Percentiles rank a stretch among this genome's conserved stretches.
Conservation (phyloP, 108 stramenopile species). For the Pelagomonas calceolata region DNA sequence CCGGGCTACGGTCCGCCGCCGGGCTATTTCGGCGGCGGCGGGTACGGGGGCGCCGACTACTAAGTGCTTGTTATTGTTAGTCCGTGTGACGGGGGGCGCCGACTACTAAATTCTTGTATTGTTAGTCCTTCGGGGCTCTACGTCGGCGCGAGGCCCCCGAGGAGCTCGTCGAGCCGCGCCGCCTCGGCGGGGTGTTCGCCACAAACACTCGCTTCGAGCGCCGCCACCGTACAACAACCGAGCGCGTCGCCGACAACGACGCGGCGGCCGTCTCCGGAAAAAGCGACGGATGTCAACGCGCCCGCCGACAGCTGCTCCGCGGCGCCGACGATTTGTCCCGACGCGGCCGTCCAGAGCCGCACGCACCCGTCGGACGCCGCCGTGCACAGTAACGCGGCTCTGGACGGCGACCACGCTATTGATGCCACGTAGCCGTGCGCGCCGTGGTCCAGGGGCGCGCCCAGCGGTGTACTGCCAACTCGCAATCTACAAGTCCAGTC, state of each 20-base stretch:
- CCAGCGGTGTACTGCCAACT: too few species aligned
- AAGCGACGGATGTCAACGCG: neutral
- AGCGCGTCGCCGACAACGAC: neutral
- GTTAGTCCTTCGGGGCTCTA: too few species aligned
- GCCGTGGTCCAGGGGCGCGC: too few species aligned
- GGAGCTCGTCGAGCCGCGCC: neutral
- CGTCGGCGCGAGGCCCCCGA: too few species aligned
- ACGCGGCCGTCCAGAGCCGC: neutral
- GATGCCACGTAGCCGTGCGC: neutral
- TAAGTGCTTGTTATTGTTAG: too few species aligned
- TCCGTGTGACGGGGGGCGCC: too few species aligned
- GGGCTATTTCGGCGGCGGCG: too few species aligned
- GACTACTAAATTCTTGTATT: too few species aligned
- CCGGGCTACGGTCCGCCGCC: too few species aligned
- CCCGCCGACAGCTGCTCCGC: neutral
- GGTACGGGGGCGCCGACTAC: too few species aligned
- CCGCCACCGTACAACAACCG: neutral
- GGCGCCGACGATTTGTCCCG: neutral
- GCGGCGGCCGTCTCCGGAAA: neutral
- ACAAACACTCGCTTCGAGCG: neutral
- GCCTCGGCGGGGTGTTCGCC: neutral
- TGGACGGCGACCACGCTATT: neutral
- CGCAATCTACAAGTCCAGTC: neutral
- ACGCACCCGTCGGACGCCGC: neutral
- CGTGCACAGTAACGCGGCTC: neutral